Evolutionary conservation across 129 eudicot genomes (phyloP).

Genomic region (Ambrosia artemisiifolia): DNA sequence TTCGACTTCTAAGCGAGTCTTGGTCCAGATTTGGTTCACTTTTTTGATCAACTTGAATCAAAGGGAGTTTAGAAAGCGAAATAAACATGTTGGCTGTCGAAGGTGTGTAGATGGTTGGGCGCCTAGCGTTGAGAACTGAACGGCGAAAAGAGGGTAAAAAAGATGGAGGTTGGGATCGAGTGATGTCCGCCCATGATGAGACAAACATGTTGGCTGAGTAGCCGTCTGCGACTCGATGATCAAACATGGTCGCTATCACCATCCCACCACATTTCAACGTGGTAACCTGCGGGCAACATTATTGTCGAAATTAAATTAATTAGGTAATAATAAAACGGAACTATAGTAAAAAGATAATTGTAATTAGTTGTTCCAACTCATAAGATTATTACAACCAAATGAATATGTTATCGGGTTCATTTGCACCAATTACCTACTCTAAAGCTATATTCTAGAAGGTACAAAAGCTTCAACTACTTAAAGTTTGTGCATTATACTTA

Average conservation of each 20-base stretch:
- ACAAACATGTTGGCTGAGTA: conserved; percentile 68
- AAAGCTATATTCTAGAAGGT: too few relatives aligned
- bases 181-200: conserved; percentile 50
- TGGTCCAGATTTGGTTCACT: neutral
- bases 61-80: conserved; percentile 10
- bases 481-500: too few relatives aligned
- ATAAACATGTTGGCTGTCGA: conserved; percentile 5
- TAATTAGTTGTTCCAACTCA: too few relatives aligned
- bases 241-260: conserved; percentile 48
- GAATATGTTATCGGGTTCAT: too few relatives aligned
- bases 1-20: conserved; percentile 35
- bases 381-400: too few relatives aligned
- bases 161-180: conserved; percentile 32
- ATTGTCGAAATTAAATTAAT: too few relatives aligned
- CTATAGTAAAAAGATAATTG: too few relatives aligned
- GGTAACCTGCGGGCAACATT: conserved; percentile 37
- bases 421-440: too few relatives aligned
- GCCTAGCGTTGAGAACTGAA: conserved; percentile 48
- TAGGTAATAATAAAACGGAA: too few relatives aligned
- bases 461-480: too few relatives aligned
- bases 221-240: conserved; percentile 61
- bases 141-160: conserved; percentile 51
- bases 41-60: neutral
- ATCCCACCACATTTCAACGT: conserved; percentile 50
- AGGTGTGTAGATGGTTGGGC: conserved; percentile 30